A percentile compares a stretch with the other conserved stretches of the same genome.
Conservation (phyloP, 805 yeast genomes). For the Wickerhamiella occidentalis region DNA sequence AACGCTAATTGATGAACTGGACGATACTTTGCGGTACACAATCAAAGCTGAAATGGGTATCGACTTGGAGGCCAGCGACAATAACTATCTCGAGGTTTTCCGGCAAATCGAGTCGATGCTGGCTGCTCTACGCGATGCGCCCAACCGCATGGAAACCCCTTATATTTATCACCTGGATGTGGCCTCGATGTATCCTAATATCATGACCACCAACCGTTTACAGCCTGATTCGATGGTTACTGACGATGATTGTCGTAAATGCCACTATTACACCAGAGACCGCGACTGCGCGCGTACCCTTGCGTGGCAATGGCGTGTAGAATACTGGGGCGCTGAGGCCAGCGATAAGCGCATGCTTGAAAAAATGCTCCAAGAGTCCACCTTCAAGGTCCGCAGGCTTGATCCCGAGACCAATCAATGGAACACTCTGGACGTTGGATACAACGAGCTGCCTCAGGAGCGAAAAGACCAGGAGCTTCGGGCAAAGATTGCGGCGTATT, state of each 20-base stretch:
- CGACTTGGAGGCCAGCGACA: conserved; percentile 38
- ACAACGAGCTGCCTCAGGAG: conserved; percentile 60
- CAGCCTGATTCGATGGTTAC: conserved; percentile 97
- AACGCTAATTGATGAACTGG: conserved; percentile 60
- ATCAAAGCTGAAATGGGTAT: conserved; percentile 51
- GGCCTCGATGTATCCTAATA: conserved; percentile 98
- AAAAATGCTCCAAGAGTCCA: conserved; percentile 66
- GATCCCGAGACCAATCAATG: conserved; percentile 2
- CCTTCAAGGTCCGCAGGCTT: conserved; percentile 14
- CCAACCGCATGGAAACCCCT: conserved; percentile 64
- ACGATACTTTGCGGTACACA: conserved; percentile 66
- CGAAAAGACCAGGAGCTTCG: conserved; percentile 70
- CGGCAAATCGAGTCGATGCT: conserved; percentile 44
- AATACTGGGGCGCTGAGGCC: conserved; percentile 78
- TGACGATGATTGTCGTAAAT: conserved; percentile 91
- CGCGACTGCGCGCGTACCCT: conserved; percentile 82
- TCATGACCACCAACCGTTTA: conserved; percentile 91
- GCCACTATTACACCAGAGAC: conserved; percentile 94
- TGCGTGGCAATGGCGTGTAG: conserved; percentile 99
- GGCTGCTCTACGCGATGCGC: conserved; percentile 46
- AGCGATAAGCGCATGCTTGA: conserved; percentile 86
- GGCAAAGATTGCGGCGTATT: conserved; percentile 69
- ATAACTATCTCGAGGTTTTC: conserved; percentile 66
- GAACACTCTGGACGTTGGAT: conserved; percentile 28
- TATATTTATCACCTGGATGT: conserved; percentile 95